These are phyloP conservation scores for Eustoma russellianum DNA, from an alignment of 257 asterid species.

Conservation along the genomic window DNA sequence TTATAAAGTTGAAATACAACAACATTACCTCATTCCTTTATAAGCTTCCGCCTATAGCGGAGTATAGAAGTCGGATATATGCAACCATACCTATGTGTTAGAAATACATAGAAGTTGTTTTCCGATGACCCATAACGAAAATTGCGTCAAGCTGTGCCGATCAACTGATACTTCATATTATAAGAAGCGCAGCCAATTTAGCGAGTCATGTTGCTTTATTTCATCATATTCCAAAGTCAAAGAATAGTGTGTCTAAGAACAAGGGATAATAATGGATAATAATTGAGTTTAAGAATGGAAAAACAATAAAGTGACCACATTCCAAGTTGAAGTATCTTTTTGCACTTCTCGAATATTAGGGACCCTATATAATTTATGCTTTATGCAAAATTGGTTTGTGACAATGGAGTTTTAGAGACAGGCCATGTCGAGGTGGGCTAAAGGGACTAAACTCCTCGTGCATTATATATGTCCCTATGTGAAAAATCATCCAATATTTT, in stretches of 20 bases:
- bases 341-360: neutral
- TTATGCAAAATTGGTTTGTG: slow-evolving; percentile 3
- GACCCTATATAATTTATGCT: neutral
- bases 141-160: too few species aligned
- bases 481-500: neutral
- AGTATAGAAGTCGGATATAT: too few species aligned
- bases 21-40: too few species aligned
- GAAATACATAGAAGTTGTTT: too few species aligned
- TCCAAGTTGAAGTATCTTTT: neutral
- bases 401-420: slow-evolving; percentile 6
- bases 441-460: slow-evolving; percentile 4
- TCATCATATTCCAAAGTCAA: too few species aligned
- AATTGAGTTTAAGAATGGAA: neutral
- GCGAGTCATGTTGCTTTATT: too few species aligned
- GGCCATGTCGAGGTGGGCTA: slow-evolving; percentile 12
- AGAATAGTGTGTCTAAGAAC: too few species aligned
- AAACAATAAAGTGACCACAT: slow-evolving; percentile 1
- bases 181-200: too few species aligned
- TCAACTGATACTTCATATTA: too few species aligned
- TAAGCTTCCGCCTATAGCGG: too few species aligned
- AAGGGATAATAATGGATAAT: slow-evolving; percentile 2
- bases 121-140: too few species aligned
- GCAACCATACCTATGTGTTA: too few species aligned
- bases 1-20: slow-evolving; percentile 7
- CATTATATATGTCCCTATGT: slow-evolving; percentile 1